Evolutionary conservation across 495 filamentous ascomycete genomes (phyloP).

Genomic region (Chaetomium fimeti): DNA sequence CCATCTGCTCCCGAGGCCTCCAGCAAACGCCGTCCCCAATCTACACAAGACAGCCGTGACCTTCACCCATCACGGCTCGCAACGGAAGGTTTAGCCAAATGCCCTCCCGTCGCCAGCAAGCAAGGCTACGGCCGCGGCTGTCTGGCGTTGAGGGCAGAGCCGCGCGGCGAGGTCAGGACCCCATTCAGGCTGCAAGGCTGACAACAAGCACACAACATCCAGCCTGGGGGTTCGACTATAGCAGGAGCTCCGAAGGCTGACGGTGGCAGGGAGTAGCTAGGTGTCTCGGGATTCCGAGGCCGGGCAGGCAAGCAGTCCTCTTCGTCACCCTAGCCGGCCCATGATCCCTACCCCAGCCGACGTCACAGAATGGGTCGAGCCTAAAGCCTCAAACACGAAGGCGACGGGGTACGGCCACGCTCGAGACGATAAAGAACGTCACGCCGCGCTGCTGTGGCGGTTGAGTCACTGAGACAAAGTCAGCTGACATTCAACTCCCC

Average conservation of each 20-base stretch:
- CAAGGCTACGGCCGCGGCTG: slow-evolving; percentile 9
- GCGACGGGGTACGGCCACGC: not conserved
- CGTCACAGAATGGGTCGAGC: slow-evolving; percentile 7
- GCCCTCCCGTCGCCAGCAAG: not conserved
- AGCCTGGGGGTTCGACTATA: not conserved
- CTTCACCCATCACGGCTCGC: slow-evolving; percentile 8
- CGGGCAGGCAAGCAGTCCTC: not conserved
- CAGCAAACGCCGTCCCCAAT: not conserved
- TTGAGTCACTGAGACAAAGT: not conserved
- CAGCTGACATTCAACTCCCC: not conserved
- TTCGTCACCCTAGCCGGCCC: not conserved
- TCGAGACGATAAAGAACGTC: not conserved
- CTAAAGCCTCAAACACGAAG: slow-evolving; percentile 2
- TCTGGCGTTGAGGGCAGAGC: slow-evolving; percentile 6
- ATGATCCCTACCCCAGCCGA: not conserved
- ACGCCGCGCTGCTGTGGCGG: not conserved
- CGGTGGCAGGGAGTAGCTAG: not conserved
- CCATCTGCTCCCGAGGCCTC: not conserved
- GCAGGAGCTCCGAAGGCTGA: not conserved
- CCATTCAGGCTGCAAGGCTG: slow-evolving; percentile 20
- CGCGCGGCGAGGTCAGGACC: slow-evolving; percentile 1
- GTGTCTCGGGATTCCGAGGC: not conserved
- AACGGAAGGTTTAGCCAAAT: slow-evolving; percentile 21
- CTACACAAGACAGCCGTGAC: slow-evolving; percentile 22
- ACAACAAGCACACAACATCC: not conserved